Evolutionary conservation across 2,329 filamentous ascomycete species (phyloP).

Genomic region (Botrytis cinerea): DNA sequence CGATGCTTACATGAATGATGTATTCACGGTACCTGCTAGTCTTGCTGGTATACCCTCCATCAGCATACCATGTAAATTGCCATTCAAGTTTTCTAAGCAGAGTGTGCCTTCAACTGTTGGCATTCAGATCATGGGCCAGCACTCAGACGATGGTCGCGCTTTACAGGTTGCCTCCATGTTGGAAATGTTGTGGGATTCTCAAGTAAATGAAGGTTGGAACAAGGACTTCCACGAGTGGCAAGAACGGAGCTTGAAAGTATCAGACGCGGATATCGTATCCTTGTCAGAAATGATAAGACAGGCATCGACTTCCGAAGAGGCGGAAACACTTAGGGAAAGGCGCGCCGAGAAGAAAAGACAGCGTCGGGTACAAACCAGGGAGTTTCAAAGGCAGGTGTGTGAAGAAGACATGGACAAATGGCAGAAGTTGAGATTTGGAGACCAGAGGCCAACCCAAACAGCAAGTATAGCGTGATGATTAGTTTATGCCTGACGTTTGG

Average conservation of each 20-base stretch:
- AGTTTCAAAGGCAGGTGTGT: not conserved
- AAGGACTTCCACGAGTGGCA: not conserved
- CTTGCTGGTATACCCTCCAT: slow-evolving; percentile 87
- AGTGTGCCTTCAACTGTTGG: slow-evolving; percentile 51
- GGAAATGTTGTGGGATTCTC: slow-evolving; percentile 8
- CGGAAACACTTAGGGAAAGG: not conserved
- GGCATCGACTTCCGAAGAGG: not conserved
- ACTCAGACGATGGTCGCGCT: slow-evolving; percentile 70
- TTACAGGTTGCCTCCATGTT: slow-evolving; percentile 53
- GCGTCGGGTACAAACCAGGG: not conserved
- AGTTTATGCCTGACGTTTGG: not conserved
- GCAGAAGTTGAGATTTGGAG: slow-evolving; percentile 5
- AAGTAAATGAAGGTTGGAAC: not conserved
- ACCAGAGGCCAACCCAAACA: not conserved
- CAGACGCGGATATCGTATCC: not conserved
- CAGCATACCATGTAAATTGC: slow-evolving; percentile 65
- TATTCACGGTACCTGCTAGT: slow-evolving; percentile 94
- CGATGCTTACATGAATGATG: slow-evolving; percentile 88
- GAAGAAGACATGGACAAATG: slow-evolving; percentile 17
- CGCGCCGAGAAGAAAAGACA: not conserved
- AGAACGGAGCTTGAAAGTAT: not conserved
- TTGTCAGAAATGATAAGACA: not conserved
- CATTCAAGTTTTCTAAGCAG: slow-evolving; percentile 39
- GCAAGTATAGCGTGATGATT: not conserved
- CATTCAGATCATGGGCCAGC: slow-evolving; percentile 79